Percentiles rank a stretch among this genome's conserved stretches.
phyloP scores from a whole-genome alignment of 1,284 basidiomycete species.

The Meira miltonrushii region DNA sequence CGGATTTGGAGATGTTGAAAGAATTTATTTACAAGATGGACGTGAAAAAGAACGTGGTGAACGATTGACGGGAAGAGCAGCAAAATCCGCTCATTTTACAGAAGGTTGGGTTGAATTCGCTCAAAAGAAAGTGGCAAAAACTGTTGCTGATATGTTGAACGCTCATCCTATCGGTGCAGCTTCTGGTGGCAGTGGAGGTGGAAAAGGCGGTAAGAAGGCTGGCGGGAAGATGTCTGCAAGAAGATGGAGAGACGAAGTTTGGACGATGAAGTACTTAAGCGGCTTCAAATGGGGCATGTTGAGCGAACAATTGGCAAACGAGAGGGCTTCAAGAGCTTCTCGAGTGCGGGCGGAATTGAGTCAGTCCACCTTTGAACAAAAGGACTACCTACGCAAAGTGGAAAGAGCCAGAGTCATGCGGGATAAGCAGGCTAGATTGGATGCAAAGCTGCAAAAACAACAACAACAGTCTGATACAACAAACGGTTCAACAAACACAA shows the following conservation, averaged over 20 bases:
- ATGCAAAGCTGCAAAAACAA: conserved; percentile 1
- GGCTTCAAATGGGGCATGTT: conserved; percentile 99
- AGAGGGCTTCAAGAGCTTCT: conserved; percentile 80
- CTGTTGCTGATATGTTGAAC: conserved; percentile 89
- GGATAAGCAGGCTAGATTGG: conserved; percentile 63
- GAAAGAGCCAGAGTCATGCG: conserved; percentile 85
- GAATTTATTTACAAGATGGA: conserved; percentile 48
- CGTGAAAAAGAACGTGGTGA: conserved; percentile 15
- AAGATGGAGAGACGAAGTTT: conserved; percentile 86
- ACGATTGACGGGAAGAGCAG: conserved; percentile 55
- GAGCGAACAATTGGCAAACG: conserved; percentile 97
- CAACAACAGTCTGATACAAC: not conserved
- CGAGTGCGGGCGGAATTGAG: conserved; percentile 85
- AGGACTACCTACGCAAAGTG: conserved; percentile 88
- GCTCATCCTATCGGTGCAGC: conserved; percentile 73
- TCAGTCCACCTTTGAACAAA: conserved; percentile 81
- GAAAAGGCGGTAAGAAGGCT: conserved; percentile 24
- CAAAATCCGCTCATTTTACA: conserved; percentile 74
- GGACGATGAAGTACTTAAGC: conserved; percentile 99
- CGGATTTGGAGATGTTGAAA: conserved; percentile 47
- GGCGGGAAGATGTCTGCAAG: conserved; percentile 26
- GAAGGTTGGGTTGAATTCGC: conserved; percentile 99
- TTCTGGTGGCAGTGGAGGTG: conserved; percentile 22
- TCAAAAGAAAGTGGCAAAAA: conserved; percentile 83
- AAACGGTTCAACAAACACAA: not conserved